These are phyloP conservation scores for Dicorynia guianensis DNA, from an alignment of 306 rosid genomes.

Conservation along the genomic window DNA sequence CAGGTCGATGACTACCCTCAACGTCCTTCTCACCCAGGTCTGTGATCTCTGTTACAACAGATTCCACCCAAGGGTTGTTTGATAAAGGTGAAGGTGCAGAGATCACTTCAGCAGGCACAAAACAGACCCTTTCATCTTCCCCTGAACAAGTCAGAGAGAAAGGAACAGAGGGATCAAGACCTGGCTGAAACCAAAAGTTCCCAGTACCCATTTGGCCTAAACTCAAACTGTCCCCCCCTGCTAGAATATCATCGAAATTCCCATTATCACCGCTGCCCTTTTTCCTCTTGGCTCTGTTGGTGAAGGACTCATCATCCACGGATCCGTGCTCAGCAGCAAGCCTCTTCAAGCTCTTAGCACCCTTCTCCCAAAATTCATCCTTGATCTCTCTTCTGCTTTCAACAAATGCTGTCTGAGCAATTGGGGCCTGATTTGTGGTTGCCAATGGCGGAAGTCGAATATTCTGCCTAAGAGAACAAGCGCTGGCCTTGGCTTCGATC, in stretches of 20 bases:
- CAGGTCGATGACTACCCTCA: constrained; percentile 59
- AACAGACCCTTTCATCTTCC: constrained; percentile 69
- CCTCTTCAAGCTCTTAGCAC: constrained; percentile 76
- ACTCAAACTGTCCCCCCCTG: constrained; percentile 52
- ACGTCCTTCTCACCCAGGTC: constrained; percentile 62
- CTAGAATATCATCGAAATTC: constrained; percentile 39
- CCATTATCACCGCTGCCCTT: constrained; percentile 53
- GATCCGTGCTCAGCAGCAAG: constrained; percentile 68
- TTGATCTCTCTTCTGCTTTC: constrained; percentile 53
- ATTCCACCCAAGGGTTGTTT: constrained; percentile 68
- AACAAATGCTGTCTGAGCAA: constrained; percentile 27
- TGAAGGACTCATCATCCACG: constrained; percentile 56
- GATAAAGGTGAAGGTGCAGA: constrained; percentile 61
- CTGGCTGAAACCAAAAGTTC: constrained; percentile 69
- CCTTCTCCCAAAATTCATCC: constrained; percentile 68
- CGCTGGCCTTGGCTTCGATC: constrained; percentile 53
- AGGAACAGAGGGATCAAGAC: constrained; percentile 56
- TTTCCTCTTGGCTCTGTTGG: constrained; percentile 76
- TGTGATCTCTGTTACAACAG: constrained; percentile 73
- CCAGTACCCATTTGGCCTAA: constrained; percentile 62
- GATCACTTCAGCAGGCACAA: constrained; percentile 73
- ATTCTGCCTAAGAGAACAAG: constrained; percentile 78
- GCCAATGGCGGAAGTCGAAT: constrained; percentile 87
- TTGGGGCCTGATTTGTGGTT: constrained; percentile 40
- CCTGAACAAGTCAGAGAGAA: constrained; percentile 65